Base-by-base conservation (phyloP, 306 rosid species). In the Quercus alba region DNA sequence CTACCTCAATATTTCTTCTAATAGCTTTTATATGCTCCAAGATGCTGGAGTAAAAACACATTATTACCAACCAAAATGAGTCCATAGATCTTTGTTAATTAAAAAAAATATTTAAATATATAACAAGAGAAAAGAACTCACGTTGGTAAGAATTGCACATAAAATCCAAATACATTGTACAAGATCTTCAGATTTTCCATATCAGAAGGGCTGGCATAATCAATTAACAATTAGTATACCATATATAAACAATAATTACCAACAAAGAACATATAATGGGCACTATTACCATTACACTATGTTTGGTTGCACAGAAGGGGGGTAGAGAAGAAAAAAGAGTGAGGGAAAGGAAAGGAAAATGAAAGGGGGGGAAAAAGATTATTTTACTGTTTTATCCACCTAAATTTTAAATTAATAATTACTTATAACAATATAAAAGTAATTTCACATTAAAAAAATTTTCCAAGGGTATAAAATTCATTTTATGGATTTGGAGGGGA, bases 131-230 rank as follows among this genome's bases (percentile, higher is more conserved):
- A 76, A 46, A 64, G 31, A 73, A 88, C 97, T 91, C 81, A 94
- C 98, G 56, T 79, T 28, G 97, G 99, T 78, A 95, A 84, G 85
- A 93, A 93, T 81, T 93, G 99, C 77, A 83, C 83, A 86, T 90
- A 93, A 86, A 86, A 95, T 79, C 99, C 99, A 80, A 91, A 83
- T 4, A 88, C 80, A 82, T 95, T 95, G 90, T 84, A 95, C 79
- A 95, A 12, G 64, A 2, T 68, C 80, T 86, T 81, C 55, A 84
- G 74, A 49, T 59, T 88, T 58, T 87, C 90, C 74, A 61, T 72
- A 84, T 63, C 77, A 80, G 33, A 62, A 58, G 78, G 44, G 56
- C 98, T 92, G 93, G 89, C 86, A 15, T 59, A 75, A 54, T 77
- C 81, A 58, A 46, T n/a, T 38, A 33, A 20, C 14, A 0, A 62